Evolutionary conservation across 805 yeast genomes (phyloP), one percentile per base, ranked within the genome.

Genomic region (Yamadazyma philogaea): DNA sequence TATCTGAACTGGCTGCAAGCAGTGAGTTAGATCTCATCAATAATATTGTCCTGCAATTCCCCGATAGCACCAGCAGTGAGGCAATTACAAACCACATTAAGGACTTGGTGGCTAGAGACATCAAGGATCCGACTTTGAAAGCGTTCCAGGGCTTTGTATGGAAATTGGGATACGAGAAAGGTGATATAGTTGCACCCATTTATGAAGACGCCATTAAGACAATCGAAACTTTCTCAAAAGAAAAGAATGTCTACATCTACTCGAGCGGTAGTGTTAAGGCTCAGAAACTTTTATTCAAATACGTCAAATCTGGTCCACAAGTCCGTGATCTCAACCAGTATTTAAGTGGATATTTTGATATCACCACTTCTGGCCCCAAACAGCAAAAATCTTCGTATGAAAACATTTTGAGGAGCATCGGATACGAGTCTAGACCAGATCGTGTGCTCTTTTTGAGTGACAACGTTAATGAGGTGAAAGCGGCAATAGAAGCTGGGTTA

Each of bases 241-340:
- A 34, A 3, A 46, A 36, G 14, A 64, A 65, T 2, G 65, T 87
- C 0, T 85, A 73, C 56, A 87, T 90, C 15, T 90, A 90, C 63
- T 88, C 96, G 0, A 85, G 95, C 20, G 98, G 98, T 0, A 82
- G 93, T 33, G 79, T 90, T 18, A 77, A 81, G 45, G 97, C 97
- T 0, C 98, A 90, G 54, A 84, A 82, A 53, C 65, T 90, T 46
- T 63, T 90, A 44, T 87, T 90, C 56, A 73, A 72, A 0, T 76
- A 85, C 57, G 90, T 85, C 7, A 65, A 65, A 40, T 61, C 62
- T 7, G 59, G 60, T 5, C 33, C 24, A 12, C 12, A n/a, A 6
- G 57, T 66, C 18, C 45, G 62, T 10, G 86, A 85, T 59, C 59
- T 87, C 54, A 84, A 77, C 33, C 59, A 61, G 1, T 58, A 60